Evolutionary conservation across 2,329 filamentous ascomycete genomes (phyloP).

Genomic region (Microsporum audouinii): DNA sequence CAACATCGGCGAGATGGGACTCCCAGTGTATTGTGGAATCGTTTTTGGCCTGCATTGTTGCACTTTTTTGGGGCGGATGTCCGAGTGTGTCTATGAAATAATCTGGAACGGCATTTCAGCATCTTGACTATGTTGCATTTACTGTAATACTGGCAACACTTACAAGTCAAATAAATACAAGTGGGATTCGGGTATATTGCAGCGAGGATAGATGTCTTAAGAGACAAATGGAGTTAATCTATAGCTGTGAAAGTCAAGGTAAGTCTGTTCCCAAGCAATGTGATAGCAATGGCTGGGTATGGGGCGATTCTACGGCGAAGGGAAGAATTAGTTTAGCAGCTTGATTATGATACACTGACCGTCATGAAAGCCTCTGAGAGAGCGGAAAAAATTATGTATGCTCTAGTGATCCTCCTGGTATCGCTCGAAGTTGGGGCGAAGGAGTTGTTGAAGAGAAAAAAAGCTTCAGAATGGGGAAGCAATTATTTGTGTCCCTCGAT

Average conservation of each 20-base stretch:
- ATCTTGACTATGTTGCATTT: background rate
- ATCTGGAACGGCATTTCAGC: background rate
- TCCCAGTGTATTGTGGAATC: constrained; percentile 8
- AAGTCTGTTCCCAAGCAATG: background rate
- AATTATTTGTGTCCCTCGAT: background rate
- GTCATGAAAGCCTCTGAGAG: background rate
- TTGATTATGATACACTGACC: constrained; percentile 3
- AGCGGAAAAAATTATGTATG: background rate
- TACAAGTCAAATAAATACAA: background rate
- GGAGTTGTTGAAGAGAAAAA: background rate
- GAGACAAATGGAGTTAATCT: background rate
- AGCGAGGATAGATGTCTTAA: background rate
- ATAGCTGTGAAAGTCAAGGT: background rate
- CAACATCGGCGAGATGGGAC: constrained; percentile 10
- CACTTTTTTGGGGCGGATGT: background rate
- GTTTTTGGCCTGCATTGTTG: background rate
- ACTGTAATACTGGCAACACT: background rate
- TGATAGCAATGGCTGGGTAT: background rate
- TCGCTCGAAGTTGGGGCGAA: background rate
- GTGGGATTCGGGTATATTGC: background rate
- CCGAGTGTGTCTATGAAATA: background rate
- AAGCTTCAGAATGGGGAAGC: background rate
- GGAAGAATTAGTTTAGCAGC: background rate
- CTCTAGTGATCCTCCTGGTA: background rate
- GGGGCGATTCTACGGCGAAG: background rate